Percentiles rank a stretch among this genome's conserved stretches.
These are phyloP conservation scores for Neofusicoccum parvum DNA, from an alignment of 2,329 filamentous ascomycete species.

Conservation along the genomic window DNA sequence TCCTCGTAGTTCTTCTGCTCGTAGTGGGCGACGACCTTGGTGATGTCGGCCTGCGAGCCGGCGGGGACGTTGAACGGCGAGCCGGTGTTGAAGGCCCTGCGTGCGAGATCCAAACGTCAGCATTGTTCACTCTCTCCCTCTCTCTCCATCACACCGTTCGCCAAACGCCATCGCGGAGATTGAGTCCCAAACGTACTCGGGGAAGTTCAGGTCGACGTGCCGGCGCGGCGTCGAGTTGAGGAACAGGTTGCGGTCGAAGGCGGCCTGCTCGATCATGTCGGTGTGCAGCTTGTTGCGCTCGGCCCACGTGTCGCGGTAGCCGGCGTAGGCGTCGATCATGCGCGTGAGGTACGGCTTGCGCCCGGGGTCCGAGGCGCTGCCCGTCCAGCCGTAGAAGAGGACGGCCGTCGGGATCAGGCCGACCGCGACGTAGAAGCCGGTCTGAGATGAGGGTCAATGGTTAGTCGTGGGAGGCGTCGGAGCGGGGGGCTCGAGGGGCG, in stretches of 20 bases:
- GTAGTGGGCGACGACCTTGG: constrained; percentile 64
- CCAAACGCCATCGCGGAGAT: no score
- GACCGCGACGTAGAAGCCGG: constrained; percentile 51
- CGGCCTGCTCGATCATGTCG: constrained; percentile 63
- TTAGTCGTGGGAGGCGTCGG: no score
- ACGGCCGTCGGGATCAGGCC: constrained; percentile 48
- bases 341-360: constrained; percentile 48
- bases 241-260: constrained; percentile 64
- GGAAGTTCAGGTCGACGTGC: constrained; percentile 60
- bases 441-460: constrained; percentile 32
- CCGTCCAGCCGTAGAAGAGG: constrained; percentile 51
- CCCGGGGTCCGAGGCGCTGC: constrained; percentile 34
- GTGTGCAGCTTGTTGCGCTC: constrained; percentile 63
- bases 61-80: constrained; percentile 67
- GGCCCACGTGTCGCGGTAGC: constrained; percentile 56
- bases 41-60: constrained; percentile 62
- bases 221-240: constrained; percentile 47
- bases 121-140: neutral
- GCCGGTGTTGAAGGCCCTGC: constrained; percentile 63
- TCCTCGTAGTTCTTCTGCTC: constrained; percentile 58
- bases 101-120: neutral
- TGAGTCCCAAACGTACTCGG: constrained; percentile 58
- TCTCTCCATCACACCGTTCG: neutral
- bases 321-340: constrained; percentile 59
- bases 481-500: neutral